A percentile compares a stretch with the other conserved stretches of the same genome.
Evolutionary conservation across 352 stramenopile genomes (phyloP).

Genomic region (Phytopythium helicoides): DNA sequence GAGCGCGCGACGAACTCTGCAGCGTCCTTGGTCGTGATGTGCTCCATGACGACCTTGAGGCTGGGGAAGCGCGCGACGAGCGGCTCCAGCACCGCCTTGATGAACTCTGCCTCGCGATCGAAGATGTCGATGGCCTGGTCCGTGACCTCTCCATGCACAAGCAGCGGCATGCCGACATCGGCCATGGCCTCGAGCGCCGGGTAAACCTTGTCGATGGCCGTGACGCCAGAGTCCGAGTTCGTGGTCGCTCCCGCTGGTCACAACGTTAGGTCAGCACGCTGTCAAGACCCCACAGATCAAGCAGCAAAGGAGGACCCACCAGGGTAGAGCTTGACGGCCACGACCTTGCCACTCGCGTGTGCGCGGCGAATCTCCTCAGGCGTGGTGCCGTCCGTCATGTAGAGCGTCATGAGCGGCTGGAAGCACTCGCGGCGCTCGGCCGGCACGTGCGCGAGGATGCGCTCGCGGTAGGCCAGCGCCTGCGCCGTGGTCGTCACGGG

Average conservation of each 20-base stretch:
- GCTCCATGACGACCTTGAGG: conserved; percentile 99
- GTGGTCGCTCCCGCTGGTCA: conserved; percentile 94
- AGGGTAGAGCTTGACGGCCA: conserved; percentile 98
- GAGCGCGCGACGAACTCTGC: conserved; percentile 92
- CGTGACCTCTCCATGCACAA: conserved; percentile 97
- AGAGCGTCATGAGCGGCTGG: conserved; percentile 96
- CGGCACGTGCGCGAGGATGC: conserved; percentile 89
- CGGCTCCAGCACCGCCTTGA: conserved; percentile 94
- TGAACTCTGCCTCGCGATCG: conserved; percentile 96
- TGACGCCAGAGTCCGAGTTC: conserved; percentile 98
- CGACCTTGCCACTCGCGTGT: conserved; percentile 84
- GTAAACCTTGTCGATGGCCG: conserved; percentile 94
- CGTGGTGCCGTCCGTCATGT: conserved; percentile 98
- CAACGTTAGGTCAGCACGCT: not conserved
- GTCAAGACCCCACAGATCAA: conserved; percentile 2
- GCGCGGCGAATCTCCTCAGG: conserved; percentile 95
- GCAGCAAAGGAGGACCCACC: conserved; percentile 23
- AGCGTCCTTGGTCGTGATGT: conserved; percentile 97
- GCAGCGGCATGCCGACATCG: conserved; percentile 90
- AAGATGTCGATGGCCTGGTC: conserved; percentile 96
- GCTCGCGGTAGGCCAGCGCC: conserved; percentile 95
- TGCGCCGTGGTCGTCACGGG: conserved; percentile 94
- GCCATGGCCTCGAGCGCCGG: conserved; percentile 78
- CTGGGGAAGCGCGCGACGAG: conserved; percentile 91
- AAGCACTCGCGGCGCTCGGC: conserved; percentile 62